phyloP scores from a whole-genome alignment of 345 rosid species.

The Dovyalis caffra region DNA sequence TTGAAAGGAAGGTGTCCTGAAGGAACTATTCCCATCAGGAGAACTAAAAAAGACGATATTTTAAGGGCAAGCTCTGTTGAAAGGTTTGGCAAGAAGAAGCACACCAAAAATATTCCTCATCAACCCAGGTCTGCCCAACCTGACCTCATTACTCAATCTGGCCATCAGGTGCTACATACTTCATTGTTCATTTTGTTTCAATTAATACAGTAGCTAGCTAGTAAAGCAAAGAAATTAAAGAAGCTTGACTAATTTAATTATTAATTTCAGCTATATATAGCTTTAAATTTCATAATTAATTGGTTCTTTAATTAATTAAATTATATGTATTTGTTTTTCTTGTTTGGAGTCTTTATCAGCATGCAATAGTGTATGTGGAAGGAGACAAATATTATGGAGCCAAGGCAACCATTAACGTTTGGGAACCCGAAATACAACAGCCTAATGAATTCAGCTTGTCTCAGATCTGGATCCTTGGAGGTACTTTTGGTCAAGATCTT shows the following conservation, averaged over 20 bases:
- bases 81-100: conserved; percentile 89
- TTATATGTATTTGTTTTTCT: conserved; percentile 1
- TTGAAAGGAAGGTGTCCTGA: conserved; percentile 65
- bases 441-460: conserved; percentile 37
- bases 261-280: too few relatives aligned
- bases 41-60: conserved; percentile 78
- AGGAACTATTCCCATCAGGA: conserved; percentile 82
- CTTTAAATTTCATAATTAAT: too few relatives aligned
- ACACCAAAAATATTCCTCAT: conserved; percentile 53
- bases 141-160: conserved; percentile 69
- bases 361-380: conserved; percentile 91
- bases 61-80: conserved; percentile 84
- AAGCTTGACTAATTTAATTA: too few relatives aligned
- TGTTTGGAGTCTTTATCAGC: conserved; percentile 42
- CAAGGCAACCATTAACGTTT: conserved; percentile 87
- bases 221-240: too few relatives aligned
- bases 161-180: conserved; percentile 79
- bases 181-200: too few relatives aligned
- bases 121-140: conserved; percentile 85
- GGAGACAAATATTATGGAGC: conserved; percentile 92
- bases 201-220: too few relatives aligned
- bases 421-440: conserved; percentile 81
- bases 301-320: not conserved
- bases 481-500: conserved; percentile 27
- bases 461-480: conserved; percentile 32